Evolutionary conservation across 2,329 filamentous ascomycete species (phyloP), one percentile per base, ranked within the genome.

Genomic region (Xylaria multiplex): DNA sequence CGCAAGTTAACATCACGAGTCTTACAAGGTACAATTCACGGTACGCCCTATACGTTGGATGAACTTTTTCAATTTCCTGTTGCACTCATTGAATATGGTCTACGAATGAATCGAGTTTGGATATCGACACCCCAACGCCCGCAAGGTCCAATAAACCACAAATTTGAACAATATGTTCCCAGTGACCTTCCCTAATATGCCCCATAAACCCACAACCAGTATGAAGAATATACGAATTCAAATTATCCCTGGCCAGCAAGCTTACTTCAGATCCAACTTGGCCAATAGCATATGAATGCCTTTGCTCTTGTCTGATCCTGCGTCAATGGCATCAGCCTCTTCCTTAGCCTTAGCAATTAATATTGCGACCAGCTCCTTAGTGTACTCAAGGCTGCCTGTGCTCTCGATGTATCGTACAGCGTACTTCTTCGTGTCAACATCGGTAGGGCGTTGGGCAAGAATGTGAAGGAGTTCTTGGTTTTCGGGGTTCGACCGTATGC

Each of bases 331-430:
- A 45, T 89, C 84, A 9, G 91, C 86, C 75, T 91, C 79, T 67
- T 80, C 83, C 64, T 86, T 82, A n/a, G 91, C 91, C 68, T 90
- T 85, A 65, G 84, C 85, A 48, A 89, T 85, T 69, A 94, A 80
- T 50, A 90, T 85, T 16, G 77, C 74, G 9, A 94, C 79, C 0
- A 93, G 91, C 59, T 86, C 83, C 66, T 88, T 84, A 14, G 92
- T 95, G 78, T 98, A 97, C 59, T 90, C 90, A 76, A 99, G 97
- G 76, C 91, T 97, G 37, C 93, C 93, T 0, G 91, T 96, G 69
- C 86, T 85, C 79, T 97, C 91, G 93, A 99, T 97, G 77, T 97
- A 97, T 48, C 84, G 84, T n/a, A 97, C 90, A 2, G 96, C 96
- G 77, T 97, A 98, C 67, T 88, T 84, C 84, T 98, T 98, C 58